A percentile compares a stretch with the other conserved stretches of the same genome.
phyloP scores from a whole-genome alignment of 2,329 filamentous ascomycete species.

The Sporothrix pallida region DNA sequence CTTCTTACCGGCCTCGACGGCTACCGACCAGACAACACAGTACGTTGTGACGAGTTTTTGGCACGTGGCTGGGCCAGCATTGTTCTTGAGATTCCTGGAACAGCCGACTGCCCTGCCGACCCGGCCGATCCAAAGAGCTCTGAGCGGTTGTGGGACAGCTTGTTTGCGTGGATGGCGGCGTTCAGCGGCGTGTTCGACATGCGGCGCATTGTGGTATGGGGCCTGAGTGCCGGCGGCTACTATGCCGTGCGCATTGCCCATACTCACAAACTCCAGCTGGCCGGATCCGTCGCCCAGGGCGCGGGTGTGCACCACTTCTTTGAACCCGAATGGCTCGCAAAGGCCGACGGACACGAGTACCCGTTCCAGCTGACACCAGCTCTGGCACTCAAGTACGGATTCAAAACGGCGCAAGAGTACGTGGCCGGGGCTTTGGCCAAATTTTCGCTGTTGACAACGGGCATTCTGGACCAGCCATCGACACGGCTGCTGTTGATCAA shows the following conservation, averaged over 20 bases:
- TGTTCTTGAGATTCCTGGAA: constrained; percentile 69
- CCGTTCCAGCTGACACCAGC: constrained; percentile 63
- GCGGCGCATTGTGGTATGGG: constrained; percentile 65
- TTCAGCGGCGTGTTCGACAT: constrained; percentile 60
- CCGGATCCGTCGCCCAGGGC: constrained; percentile 66
- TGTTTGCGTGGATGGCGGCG: constrained; percentile 63
- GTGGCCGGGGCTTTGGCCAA: constrained; percentile 60
- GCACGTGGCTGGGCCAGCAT: constrained; percentile 67
- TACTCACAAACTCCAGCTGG: constrained; percentile 62
- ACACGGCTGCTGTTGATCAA: constrained; percentile 66
- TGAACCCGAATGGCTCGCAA: constrained; percentile 63
- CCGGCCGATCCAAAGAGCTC: constrained; percentile 62
- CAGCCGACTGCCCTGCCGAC: constrained; percentile 70
- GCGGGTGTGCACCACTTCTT: constrained; percentile 69
- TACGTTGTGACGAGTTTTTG: constrained; percentile 65
- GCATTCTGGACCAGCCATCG: constrained; percentile 61
- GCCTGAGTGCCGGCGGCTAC: constrained; percentile 69
- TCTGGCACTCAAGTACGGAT: constrained; percentile 68
- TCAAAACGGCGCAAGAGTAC: constrained; percentile 60
- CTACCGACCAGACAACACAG: constrained; percentile 67
- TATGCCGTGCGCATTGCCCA: constrained; percentile 71
- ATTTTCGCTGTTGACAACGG: constrained; percentile 66
- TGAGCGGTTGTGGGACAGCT: constrained; percentile 66
- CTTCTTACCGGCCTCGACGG: constrained; percentile 68
- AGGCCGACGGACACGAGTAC: constrained; percentile 70